Evolutionary conservation across 1,284 basidiomycete species (phyloP).

Genomic region (Earliella scabrosa): DNA sequence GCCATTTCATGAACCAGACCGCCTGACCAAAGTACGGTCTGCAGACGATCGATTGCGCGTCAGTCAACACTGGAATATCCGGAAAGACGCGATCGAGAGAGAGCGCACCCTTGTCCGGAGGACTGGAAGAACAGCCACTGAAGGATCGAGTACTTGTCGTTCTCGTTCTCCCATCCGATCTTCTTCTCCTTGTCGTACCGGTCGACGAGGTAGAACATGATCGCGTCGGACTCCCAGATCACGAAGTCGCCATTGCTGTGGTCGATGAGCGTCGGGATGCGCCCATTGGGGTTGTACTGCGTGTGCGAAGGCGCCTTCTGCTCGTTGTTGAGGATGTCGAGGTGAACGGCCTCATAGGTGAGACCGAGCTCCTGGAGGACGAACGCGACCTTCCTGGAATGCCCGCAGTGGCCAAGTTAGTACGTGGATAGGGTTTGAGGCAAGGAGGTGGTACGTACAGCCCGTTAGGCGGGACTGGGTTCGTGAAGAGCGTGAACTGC

Average conservation of each 20-base stretch:
- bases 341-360: constrained; percentile 34
- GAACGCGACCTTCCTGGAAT: constrained; percentile 32
- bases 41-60: background rate
- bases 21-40: constrained; percentile 16
- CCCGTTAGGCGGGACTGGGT: constrained; percentile 23
- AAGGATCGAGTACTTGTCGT: constrained; percentile 26
- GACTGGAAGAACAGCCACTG: constrained; percentile 39
- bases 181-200: constrained; percentile 39
- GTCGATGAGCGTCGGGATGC: constrained; percentile 41
- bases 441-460: constrained; percentile 13
- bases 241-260: constrained; percentile 37
- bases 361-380: constrained; percentile 36
- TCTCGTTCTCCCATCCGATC: constrained; percentile 29
- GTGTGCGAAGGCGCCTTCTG: constrained; percentile 31
- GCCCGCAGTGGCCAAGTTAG: no score
- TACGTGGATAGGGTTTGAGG: background rate
- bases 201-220: constrained; percentile 38
- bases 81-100: background rate
- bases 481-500: constrained; percentile 30
- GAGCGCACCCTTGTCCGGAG: constrained; percentile 34
- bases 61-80: background rate
- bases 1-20: background rate
- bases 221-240: constrained; percentile 38
- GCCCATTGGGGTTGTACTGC: constrained; percentile 36
- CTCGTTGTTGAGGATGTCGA: constrained; percentile 33